These are phyloP conservation scores for Toxoplasma gondii DNA, from an alignment of 169 alveolate species.

Conservation along the genomic window DNA sequence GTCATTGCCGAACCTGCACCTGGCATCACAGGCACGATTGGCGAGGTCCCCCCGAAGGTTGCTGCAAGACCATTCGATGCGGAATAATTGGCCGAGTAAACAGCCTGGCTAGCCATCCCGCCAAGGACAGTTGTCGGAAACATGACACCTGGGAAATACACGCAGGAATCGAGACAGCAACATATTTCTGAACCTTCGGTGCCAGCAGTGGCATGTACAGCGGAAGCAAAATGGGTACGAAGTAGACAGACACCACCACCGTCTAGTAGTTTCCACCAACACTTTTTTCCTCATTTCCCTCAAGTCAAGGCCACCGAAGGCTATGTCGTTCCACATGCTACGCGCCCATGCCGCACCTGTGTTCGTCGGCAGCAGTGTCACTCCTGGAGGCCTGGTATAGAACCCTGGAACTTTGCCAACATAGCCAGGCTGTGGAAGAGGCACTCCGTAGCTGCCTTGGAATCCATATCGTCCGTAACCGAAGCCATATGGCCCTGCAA, in stretches of 20 bases:
- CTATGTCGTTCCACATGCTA: background rate
- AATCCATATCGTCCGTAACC: slow-evolving; percentile 30
- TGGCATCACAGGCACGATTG: background rate
- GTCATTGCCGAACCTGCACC: background rate
- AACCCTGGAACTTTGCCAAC: background rate
- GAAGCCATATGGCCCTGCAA: slow-evolving; percentile 24
- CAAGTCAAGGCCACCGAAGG: too few relatives aligned
- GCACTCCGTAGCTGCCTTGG: slow-evolving; percentile 41
- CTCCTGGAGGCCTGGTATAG: slow-evolving; percentile 18
- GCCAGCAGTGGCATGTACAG: too few relatives aligned
- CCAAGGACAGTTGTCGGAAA: background rate
- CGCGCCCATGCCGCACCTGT: background rate
- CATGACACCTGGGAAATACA: background rate
- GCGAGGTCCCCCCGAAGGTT: too few relatives aligned
- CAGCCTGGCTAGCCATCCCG: background rate
- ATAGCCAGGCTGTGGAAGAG: slow-evolving; percentile 8
- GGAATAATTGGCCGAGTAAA: background rate
- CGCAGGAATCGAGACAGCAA: background rate
- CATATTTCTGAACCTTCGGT: too few relatives aligned
- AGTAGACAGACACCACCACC: background rate
- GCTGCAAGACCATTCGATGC: background rate
- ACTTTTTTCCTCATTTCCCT: background rate
- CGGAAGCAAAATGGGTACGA: background rate
- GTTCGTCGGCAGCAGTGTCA: slow-evolving; percentile 32
- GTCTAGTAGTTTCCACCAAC: background rate